Evolutionary conservation across 2,329 filamentous ascomycete genomes (phyloP).

Genomic region (Lachnellula hyalina): DNA sequence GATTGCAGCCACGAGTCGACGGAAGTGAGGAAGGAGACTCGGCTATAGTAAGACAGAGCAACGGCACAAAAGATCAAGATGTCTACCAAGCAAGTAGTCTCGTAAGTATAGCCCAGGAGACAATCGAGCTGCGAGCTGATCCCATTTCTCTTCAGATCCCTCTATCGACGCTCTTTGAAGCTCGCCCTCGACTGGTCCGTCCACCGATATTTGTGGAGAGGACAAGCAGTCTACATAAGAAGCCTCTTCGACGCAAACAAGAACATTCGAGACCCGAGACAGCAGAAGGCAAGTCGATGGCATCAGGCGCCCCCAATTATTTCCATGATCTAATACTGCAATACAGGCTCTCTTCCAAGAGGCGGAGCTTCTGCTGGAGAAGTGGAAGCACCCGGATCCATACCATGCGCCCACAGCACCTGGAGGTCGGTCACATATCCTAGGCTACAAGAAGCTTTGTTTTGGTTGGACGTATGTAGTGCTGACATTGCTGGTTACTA

Average conservation of each 20-base stretch:
- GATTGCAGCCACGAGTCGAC: background rate
- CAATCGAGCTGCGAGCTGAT: constrained; percentile 10
- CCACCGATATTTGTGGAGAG: constrained; percentile 87
- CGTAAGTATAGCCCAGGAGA: constrained; percentile 19
- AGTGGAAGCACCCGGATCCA: constrained; percentile 97
- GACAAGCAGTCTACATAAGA: constrained; percentile 92
- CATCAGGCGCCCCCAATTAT: background rate
- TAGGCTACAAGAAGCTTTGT: background rate
- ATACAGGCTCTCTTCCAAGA: constrained; percentile 73
- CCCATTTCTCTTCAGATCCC: constrained; percentile 43
- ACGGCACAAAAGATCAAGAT: constrained; percentile 19
- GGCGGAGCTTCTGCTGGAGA: constrained; percentile 80
- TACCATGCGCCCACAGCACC: constrained; percentile 86
- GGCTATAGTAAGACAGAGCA: background rate
- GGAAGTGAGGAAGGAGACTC: background rate
- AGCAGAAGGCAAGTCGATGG: constrained; percentile 57
- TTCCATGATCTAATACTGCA: constrained; percentile 9
- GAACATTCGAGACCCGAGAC: constrained; percentile 74
- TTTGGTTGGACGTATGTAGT: background rate
- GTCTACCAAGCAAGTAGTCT: constrained; percentile 33
- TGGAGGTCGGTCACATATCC: constrained; percentile 59
- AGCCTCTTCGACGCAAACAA: constrained; percentile 93
- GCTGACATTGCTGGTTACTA: constrained; percentile 34
- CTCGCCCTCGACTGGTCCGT: constrained; percentile 93
- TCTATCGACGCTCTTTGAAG: constrained; percentile 92